Base-by-base conservation (phyloP, 2,329 filamentous ascomycete genomes). In the Trichoderma sp. region DNA sequence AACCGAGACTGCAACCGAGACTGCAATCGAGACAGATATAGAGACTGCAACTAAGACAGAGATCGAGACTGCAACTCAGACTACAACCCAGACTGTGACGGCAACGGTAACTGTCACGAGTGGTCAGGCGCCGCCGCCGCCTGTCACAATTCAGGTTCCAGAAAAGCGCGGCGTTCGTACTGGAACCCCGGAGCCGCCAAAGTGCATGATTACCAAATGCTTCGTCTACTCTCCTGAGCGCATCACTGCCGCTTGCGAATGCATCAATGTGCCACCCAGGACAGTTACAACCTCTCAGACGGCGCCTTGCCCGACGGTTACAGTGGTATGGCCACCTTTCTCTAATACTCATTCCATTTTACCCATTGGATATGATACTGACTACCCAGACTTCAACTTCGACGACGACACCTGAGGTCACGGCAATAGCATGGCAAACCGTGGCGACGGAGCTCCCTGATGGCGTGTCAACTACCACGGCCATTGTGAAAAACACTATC, bases 181-280 rank as follows among this genome's bases (percentile, higher is more conserved):
- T 19, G 57, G 57, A 25, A 35, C 27, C 4, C 53, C 61, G 8
- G 63, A 64, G 29, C 65, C 71, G 27, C 71, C 72, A 0, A 67
- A 70, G 35, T 73, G 71, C 35, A 73, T 73, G 72, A 70, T 70
- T 1, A 73, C 72, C 8, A 71, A 64, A 8, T 64, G 71, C 5
- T 71, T 70, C 25, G 70, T 68, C 3, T 74, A 73, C 25, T 69
- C 72, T 59, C 70, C 70, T 9, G 71, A 71, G n/a, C 72, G 72
- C 4, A 72, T 74, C 57, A 72, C 72, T 10, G 73, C 71, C 15
- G 73, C 70, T 15, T 74, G 73, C 29, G 68, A 70, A 10, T 74
- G 73, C 61, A 74, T 74, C 32, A 68, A 70, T 19, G 72, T 73
- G 1, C 70, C 73, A 0, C 70, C 70, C 19, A 22, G 56, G 19